These are phyloP conservation scores for Musa troglodytarum DNA, from an alignment of 176 grass and related monocot genomes.

Conservation along the genomic window DNA sequence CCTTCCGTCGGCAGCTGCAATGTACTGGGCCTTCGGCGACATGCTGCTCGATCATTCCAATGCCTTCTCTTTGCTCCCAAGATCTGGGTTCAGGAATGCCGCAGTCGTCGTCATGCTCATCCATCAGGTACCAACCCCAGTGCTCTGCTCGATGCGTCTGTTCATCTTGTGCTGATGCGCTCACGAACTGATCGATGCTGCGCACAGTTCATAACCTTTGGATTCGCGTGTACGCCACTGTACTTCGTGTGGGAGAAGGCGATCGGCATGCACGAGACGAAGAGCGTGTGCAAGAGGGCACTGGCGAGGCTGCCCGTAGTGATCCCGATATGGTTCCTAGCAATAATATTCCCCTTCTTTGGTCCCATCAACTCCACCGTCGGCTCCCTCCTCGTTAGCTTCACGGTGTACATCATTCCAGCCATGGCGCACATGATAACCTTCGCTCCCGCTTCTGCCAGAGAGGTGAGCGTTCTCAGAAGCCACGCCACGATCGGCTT, in stretches of 20 bases:
- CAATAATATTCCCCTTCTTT: constrained; percentile 91
- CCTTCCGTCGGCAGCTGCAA: constrained; percentile 72
- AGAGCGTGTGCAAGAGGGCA: constrained; percentile 37
- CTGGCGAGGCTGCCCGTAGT: constrained; percentile 55
- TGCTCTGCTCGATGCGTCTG: background rate
- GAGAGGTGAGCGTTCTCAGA: constrained; percentile 36
- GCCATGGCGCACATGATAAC: constrained; percentile 76
- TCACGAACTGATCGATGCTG: background rate
- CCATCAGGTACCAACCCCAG: constrained; percentile 39
- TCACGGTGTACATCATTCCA: constrained; percentile 93
- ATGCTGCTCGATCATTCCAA: constrained; percentile 80
- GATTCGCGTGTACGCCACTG: constrained; percentile 88
- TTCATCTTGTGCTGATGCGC: background rate
- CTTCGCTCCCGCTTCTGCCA: constrained; percentile 49
- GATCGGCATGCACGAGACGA: constrained; percentile 54
- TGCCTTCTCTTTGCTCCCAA: constrained; percentile 84
- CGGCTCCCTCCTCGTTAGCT: constrained; percentile 87
- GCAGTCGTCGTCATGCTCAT: constrained; percentile 87
- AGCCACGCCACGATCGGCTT: background rate
- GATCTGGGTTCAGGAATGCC: constrained; percentile 50
- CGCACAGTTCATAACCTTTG: constrained; percentile 86
- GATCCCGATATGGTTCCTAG: constrained; percentile 89
- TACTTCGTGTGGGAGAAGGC: constrained; percentile 98
- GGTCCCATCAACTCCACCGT: constrained; percentile 93
- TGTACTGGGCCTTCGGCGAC: constrained; percentile 98